phyloP scores from a whole-genome alignment of 202 grass and related monocot species.

The Schoenoplectus triqueter region DNA sequence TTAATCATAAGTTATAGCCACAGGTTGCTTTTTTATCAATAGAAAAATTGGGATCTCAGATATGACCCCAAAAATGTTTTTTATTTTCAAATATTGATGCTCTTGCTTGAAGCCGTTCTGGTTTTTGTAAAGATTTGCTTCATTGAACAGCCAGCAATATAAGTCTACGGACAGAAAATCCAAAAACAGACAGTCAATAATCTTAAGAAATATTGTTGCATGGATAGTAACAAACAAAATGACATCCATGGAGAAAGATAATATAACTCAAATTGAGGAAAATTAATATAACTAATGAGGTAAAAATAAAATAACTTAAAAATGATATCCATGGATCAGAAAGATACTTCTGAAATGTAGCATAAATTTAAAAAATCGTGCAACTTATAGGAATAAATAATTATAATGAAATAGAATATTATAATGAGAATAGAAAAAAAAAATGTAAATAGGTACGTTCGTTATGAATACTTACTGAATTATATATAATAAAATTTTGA shows the following conservation, averaged over 20 bases:
- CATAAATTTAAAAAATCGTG: not conserved
- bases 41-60: not conserved
- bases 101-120: not conserved
- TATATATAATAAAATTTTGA: no score
- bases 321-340: not conserved
- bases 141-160: not conserved
- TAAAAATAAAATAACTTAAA: not conserved
- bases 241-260: not conserved
- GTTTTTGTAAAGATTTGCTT: not conserved
- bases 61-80: not conserved
- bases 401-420: no score
- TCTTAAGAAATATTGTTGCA: not conserved
- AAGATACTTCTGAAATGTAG: constrained; percentile 8
- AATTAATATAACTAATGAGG: no score
- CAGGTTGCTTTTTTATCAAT: not conserved
- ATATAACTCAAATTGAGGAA: no score
- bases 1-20: constrained; percentile 2
- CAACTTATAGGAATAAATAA: no score
- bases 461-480: no score
- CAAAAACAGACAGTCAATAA: not conserved
- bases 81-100: constrained; percentile 22
- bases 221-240: not conserved
- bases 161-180: no score
- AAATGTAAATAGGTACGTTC: no score
- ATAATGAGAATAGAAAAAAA: no score